Evolutionary conservation across 805 yeast genomes (phyloP).

Genomic region (Starmerella scarabaei): DNA sequence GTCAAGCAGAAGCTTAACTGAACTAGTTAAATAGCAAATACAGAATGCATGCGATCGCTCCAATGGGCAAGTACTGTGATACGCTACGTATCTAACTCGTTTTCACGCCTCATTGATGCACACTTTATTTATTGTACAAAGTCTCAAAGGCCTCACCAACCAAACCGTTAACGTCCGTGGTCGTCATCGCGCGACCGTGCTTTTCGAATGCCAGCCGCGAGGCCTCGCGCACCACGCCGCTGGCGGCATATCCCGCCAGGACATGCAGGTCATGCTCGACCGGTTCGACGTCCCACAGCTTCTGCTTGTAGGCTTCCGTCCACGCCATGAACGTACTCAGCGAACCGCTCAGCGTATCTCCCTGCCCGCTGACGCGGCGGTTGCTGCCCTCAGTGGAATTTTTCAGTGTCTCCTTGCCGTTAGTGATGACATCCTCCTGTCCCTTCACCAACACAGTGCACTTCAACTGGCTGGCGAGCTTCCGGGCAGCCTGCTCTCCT

Average conservation of each 20-base stretch:
- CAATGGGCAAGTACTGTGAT: too few species aligned
- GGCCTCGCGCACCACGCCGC: conserved; percentile 52
- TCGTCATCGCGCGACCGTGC: conserved; percentile 69
- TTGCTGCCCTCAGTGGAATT: conserved; percentile 48
- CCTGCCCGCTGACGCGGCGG: conserved; percentile 92
- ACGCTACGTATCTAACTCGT: too few species aligned
- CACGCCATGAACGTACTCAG: conserved; percentile 74
- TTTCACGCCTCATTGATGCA: too few species aligned
- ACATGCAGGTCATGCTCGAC: conserved; percentile 22
- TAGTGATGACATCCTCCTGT: conserved; percentile 45
- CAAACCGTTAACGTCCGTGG: conserved; percentile 61
- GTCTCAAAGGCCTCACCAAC: conserved; percentile 52
- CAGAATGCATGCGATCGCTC: too few species aligned
- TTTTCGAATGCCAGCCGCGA: conserved; percentile 49
- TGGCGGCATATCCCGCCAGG: conserved; percentile 61
- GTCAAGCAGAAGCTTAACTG: conserved; percentile 46
- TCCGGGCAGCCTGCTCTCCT: conserved; percentile 25
- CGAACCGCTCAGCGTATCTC: conserved; percentile 81
- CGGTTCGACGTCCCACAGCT: conserved; percentile 43
- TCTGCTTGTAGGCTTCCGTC: conserved; percentile 50
- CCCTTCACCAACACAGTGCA: conserved; percentile 70
- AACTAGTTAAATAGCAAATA: too few species aligned
- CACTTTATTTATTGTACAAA: too few species aligned
- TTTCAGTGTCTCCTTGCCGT: conserved; percentile 33
- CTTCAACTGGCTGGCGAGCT: conserved; percentile 39